Base-by-base conservation (phyloP, 129 eudicot species). In the Centaurea solstitialis region DNA sequence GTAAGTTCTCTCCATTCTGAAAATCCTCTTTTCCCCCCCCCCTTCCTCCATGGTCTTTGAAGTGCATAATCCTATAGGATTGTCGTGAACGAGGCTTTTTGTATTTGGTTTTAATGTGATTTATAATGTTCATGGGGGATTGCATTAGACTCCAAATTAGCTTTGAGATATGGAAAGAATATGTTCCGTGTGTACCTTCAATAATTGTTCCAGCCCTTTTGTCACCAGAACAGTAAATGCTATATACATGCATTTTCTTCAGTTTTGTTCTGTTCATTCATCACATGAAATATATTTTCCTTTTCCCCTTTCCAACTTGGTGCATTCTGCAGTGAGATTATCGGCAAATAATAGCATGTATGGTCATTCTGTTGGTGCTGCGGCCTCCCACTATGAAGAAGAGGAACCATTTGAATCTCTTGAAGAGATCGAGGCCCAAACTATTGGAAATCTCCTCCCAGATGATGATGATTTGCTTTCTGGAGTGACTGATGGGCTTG, bases 341-440 rank as follows among this genome's bases (percentile, higher is more conserved):
- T 84, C 99, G 57, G 79, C 89, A 73, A 87, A 82, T 71, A 80
- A 74, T 87, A 72, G 68, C 67, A 76, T 79, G 24, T 79, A 87
- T 82, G 93, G 97, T 17, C 94, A 88, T 76, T 91, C 90, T 72
- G 85, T 85, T 79, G 98, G 91, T 45, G 89, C 94, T 79, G 89
- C 85, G 77, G 79, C 87, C 79, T 85, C 88, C 30, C 86, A 83
- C 13, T 87, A 82, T 72, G 93, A 91, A 76, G 93, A 88, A 76
- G 94, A 89, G 85, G 94, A 89, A 69, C 90, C 90, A 20, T 81
- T 90, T 85, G 94, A 89, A 84, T 94, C 98, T 40, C 91, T 92
- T 69, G 87, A 89, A 86, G 97, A 94, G 85, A 90, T 94, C 66
- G 98, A 94, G 86, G 98, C 98, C 76, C 97, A 92, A 84, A 92